Evolutionary conservation across 2,329 filamentous ascomycete genomes (phyloP), one percentile per base, ranked within the genome.

Genomic region (Aspergillus pseudoglaucus): DNA sequence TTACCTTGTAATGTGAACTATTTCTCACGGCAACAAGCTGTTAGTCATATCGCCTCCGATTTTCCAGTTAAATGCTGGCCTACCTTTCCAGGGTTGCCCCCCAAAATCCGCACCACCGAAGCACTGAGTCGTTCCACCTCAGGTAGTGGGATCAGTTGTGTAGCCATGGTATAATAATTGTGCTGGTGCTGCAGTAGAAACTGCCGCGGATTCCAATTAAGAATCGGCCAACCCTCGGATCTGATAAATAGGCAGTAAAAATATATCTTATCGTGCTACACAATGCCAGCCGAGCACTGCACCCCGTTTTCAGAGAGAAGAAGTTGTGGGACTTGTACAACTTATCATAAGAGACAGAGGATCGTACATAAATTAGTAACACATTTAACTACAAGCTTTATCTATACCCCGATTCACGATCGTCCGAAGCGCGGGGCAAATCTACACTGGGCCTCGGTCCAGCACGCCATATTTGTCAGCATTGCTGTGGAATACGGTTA

Each of bases 21-120:
- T 44, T 47, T 38, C n/a, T 2, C 15, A 33, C 6, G 42, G n/a
- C 15, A 35, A 30, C 14, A 43, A 14, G 12, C 37, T 47, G 35
- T 18, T 37, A 45, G 39, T 43, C 35, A 42, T 40, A 42, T 22
- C 4, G n/a, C 4, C n/a, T 3, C 22, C 7, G 23, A 27, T 6
- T 12, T 5, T 22, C 6, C 10, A 8, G 14, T 15, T 12, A 30
- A 12, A 12, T 30, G 25, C 25, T n/a, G 14, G 44, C 68, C 62
- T 58, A 83, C 82, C 75, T 95, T 96, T 63, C 87, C 82, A 10
- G 93, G 91, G 68, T 98, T 98, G 7, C 87, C 89, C 49, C 86
- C 93, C 15, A 97, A 75, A 52, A 98, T 87, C 47, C 93, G 81
- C 53, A 95, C 85, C 40, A 90, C 86, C 12, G 80, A 75, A 17